phyloP scores from a whole-genome alignment of 1,284 basidiomycete species.

The Trametes sp. region DNA sequence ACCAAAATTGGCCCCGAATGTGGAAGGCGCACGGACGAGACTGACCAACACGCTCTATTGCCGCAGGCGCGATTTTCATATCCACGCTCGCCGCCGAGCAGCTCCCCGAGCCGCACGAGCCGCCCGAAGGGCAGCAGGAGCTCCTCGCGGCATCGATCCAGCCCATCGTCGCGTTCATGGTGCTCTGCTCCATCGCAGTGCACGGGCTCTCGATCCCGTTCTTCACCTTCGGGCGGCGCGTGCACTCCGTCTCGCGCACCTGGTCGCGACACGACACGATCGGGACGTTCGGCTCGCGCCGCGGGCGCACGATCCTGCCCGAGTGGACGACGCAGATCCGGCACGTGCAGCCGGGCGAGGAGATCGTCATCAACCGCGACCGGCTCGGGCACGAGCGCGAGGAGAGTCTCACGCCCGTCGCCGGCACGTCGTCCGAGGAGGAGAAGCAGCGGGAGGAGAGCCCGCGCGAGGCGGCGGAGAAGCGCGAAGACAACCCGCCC shows the following conservation, averaged over 20 bases:
- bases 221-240: slow-evolving; percentile 89
- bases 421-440: slow-evolving; percentile 25
- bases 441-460: slow-evolving; percentile 27
- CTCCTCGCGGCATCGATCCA: slow-evolving; percentile 80
- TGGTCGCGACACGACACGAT: slow-evolving; percentile 78
- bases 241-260: slow-evolving; percentile 88
- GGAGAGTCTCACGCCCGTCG: slow-evolving; percentile 33
- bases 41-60: slow-evolving; percentile 20
- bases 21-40: background rate
- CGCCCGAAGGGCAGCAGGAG: slow-evolving; percentile 67
- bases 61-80: slow-evolving; percentile 85
- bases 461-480: slow-evolving; percentile 46
- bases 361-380: slow-evolving; percentile 87
- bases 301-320: slow-evolving; percentile 40
- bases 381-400: slow-evolving; percentile 39
- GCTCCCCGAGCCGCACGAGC: slow-evolving; percentile 64
- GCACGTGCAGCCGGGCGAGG: slow-evolving; percentile 68
- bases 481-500: slow-evolving; percentile 49
- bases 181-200: slow-evolving; percentile 85
- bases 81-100: slow-evolving; percentile 82
- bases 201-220: slow-evolving; percentile 94
- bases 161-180: slow-evolving; percentile 92
- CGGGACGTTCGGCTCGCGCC: slow-evolving; percentile 48
- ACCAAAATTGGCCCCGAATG: background rate
- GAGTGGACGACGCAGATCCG: slow-evolving; percentile 85